Evolutionary conservation across 163 green algal genomes (phyloP).

Genomic region (Scenedesmus sp.): DNA sequence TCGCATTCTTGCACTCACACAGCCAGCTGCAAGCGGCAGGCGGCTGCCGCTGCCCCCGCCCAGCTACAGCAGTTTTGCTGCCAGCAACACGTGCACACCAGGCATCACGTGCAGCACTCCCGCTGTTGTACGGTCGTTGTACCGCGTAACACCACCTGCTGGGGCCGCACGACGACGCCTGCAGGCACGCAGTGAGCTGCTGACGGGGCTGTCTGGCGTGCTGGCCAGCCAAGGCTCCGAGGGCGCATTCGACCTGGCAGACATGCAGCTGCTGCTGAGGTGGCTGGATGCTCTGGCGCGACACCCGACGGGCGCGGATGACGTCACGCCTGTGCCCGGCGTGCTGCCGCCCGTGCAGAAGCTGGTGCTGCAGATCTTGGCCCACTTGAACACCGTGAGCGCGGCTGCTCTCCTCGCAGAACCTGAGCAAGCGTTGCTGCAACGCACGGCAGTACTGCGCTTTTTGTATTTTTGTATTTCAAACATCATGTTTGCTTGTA

Average conservation of each 20-base stretch:
- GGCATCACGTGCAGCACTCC: too few relatives aligned
- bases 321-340: conserved; percentile 71
- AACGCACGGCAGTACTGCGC: too few relatives aligned
- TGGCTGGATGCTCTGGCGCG: conserved; percentile 82
- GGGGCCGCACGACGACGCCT: too few relatives aligned
- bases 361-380: conserved; percentile 68
- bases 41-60: too few relatives aligned
- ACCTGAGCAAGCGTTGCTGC: too few relatives aligned
- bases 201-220: conserved; percentile 71
- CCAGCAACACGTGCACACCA: too few relatives aligned
- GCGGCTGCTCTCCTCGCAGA: not conserved
- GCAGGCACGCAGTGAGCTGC: conserved; percentile 78
- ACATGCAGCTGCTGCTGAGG: conserved; percentile 65
- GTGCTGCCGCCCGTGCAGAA: conserved; percentile 85
- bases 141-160: too few relatives aligned
- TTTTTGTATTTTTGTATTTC: too few relatives aligned
- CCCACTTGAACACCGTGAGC: conserved; percentile 39
- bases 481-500: not conserved
- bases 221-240: conserved; percentile 31
- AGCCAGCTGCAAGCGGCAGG: too few relatives aligned
- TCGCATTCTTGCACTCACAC: too few relatives aligned
- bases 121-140: too few relatives aligned
- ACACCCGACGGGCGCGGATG: conserved; percentile 78
- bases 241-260: conserved; percentile 60
- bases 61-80: too few relatives aligned